phyloP scores from a whole-genome alignment of 2,329 filamentous ascomycete genomes.

The Kalmusia sp. region DNA sequence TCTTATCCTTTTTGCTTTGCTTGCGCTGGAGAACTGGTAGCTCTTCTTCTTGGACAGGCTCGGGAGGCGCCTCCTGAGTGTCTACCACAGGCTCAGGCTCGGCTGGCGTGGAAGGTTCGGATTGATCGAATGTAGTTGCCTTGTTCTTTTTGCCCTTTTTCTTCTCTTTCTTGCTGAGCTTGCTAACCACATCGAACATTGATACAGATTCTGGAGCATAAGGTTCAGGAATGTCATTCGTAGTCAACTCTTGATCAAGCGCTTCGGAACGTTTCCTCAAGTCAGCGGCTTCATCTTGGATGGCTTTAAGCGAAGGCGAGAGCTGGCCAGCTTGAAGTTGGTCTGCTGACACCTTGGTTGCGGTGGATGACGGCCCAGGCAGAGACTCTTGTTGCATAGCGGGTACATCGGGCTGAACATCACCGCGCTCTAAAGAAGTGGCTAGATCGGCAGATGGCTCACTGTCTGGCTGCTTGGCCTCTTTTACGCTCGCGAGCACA shows the following conservation, averaged over 20 bases:
- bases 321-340: constrained; percentile 8
- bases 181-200: constrained; percentile 35
- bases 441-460: background rate
- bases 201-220: constrained; percentile 23
- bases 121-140: constrained; percentile 19
- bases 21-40: constrained; percentile 9
- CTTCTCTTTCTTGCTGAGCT: constrained; percentile 38
- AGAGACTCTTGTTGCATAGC: background rate
- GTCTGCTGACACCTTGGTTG: background rate
- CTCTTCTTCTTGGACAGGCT: constrained; percentile 12
- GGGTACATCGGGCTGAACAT: background rate
- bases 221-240: constrained; percentile 14
- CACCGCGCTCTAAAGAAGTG: no score
- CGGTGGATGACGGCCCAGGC: background rate
- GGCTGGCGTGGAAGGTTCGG: constrained; percentile 32
- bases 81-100: constrained; percentile 26
- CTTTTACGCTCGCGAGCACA: background rate
- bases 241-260: constrained; percentile 27
- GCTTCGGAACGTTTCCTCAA: constrained; percentile 35
- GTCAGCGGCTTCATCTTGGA: constrained; percentile 35
- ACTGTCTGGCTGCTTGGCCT: background rate
- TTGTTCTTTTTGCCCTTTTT: constrained; percentile 35
- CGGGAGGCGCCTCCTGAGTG: constrained; percentile 26
- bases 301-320: constrained; percentile 32
- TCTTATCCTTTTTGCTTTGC: constrained; percentile 33